Conservation (phyloP, 2,329 filamentous ascomycete species). For the Pseudogymnoascus pannorum region DNA sequence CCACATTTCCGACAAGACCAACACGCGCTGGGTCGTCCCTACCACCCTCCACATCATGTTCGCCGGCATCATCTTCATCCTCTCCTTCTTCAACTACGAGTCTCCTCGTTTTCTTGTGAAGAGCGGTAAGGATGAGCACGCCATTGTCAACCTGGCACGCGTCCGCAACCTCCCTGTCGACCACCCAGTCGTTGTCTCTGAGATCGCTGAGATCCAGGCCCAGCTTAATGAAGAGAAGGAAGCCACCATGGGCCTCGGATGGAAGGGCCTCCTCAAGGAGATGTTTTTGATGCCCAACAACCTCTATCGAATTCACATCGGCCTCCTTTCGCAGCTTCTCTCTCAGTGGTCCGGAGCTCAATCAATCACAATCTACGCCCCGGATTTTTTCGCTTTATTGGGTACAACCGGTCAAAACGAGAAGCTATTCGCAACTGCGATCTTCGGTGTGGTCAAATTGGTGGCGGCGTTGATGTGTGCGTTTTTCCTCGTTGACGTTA, state of each 20-base stretch:
- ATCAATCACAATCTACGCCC: constrained; percentile 69
- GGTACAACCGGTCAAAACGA: constrained; percentile 62
- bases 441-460: constrained; percentile 72
- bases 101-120: constrained; percentile 67
- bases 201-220: constrained; percentile 57
- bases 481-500: constrained; percentile 70
- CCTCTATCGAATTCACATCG: constrained; percentile 64
- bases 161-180: constrained; percentile 53
- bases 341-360: constrained; percentile 68
- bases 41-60: constrained; percentile 74
- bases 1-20: constrained; percentile 36
- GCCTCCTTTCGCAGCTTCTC: constrained; percentile 61
- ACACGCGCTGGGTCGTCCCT: constrained; percentile 54
- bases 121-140: constrained; percentile 51
- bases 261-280: constrained; percentile 59
- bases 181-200: constrained; percentile 52
- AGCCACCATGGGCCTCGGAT: constrained; percentile 58
- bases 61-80: constrained; percentile 60
- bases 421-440: constrained; percentile 63
- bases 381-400: constrained; percentile 64
- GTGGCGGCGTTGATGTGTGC: constrained; percentile 60
- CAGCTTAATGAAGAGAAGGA: constrained; percentile 65
- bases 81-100: constrained; percentile 63
- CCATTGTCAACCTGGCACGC: constrained; percentile 45
- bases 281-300: constrained; percentile 61